A percentile compares a stretch with the other conserved stretches of the same genome.
These are phyloP conservation scores for Byssoonygena ceratinophila DNA, from an alignment of 2,329 filamentous ascomycete genomes.

Conservation along the genomic window DNA sequence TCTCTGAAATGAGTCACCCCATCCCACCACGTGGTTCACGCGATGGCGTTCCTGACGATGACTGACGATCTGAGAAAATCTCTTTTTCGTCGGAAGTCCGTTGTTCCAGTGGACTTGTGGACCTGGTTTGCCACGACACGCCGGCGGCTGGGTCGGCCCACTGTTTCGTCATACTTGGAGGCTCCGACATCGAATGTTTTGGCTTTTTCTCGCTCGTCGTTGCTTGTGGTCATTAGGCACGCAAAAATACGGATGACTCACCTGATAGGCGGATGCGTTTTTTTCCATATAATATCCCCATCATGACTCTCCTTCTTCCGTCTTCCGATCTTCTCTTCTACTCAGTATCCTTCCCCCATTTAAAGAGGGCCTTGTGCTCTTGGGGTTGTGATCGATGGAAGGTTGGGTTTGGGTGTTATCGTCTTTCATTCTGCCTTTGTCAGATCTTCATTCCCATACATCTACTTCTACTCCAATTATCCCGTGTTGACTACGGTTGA, in stretches of 20 bases:
- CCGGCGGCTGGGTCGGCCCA: constrained; percentile 6
- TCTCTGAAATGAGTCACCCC: background rate
- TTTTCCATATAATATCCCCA: constrained; percentile 5
- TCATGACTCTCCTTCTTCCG: constrained; percentile 1
- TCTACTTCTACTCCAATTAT: background rate
- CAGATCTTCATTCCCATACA: background rate
- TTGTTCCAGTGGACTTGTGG: background rate
- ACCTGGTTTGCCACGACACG: background rate
- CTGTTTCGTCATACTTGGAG: constrained; percentile 9
- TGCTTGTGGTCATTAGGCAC: constrained; percentile 7
- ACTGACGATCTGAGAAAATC: background rate
- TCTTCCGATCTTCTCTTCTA: background rate
- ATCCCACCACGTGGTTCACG: background rate
- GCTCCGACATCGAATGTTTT: constrained; percentile 11
- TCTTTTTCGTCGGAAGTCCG: background rate
- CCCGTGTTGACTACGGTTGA: background rate
- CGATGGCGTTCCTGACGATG: background rate
- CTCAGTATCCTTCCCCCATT: constrained; percentile 10
- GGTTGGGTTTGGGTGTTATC: background rate
- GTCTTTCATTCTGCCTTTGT: background rate
- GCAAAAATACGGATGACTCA: constrained; percentile 8
- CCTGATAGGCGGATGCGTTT: constrained; percentile 7
- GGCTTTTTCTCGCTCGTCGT: constrained; percentile 7
- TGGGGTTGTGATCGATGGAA: constrained; percentile 10
- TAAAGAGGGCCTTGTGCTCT: constrained; percentile 8